Base-by-base conservation (phyloP, 148 eudicot genomes). In the Chenopodium formosanum region DNA sequence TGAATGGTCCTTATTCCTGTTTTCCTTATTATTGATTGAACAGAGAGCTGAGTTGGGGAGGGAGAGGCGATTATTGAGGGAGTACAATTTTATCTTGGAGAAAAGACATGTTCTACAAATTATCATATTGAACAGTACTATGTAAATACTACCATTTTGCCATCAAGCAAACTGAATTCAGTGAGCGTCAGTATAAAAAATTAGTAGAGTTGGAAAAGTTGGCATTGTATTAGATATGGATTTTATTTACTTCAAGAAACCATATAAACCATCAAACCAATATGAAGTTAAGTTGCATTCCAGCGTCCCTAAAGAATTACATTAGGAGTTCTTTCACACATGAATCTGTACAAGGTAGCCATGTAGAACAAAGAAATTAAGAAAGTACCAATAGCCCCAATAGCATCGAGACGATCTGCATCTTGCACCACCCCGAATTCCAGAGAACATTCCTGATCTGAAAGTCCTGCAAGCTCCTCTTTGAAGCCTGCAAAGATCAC, bases 361-460 rank as follows among this genome's bases (percentile, higher is more conserved):
- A 53, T 1, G 7, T 20, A 25, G 23, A 72, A 47, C 13, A 27
- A 48, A 20, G 13, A 37, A 62, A 64, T 64, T 66, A 52, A 50
- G 37, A n/a, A 76, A 77, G 80, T 88, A 96, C 99, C 99, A 77
- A 95, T 91, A 69, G 99, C 99, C 75, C 99, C 99, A 88, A 96
- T 94, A 63, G 99, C 99, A 88, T 96, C 99, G 80, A 96, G 99
- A 66, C 97, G 94, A 85, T 96, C 98, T 82, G 99, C 99, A 92
- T 96, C 99, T 90, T 96, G 99, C 77, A 96, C 99, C 58, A 96
- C 94, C 52, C 94, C 94, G 83, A 90, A 94, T 82, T 96, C 98
- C 74, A 89, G 73, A 52, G 88, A 87, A 62, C 66, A 60, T 69
- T 81, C 85, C 73, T 78, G 75, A 73, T 85, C 79, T 76, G 70